A percentile compares a stretch with the other conserved stretches of the same genome.
These are phyloP conservation scores for Geotrichum histeridarum DNA, from an alignment of 1,139 yeast species.

Conservation along the genomic window DNA sequence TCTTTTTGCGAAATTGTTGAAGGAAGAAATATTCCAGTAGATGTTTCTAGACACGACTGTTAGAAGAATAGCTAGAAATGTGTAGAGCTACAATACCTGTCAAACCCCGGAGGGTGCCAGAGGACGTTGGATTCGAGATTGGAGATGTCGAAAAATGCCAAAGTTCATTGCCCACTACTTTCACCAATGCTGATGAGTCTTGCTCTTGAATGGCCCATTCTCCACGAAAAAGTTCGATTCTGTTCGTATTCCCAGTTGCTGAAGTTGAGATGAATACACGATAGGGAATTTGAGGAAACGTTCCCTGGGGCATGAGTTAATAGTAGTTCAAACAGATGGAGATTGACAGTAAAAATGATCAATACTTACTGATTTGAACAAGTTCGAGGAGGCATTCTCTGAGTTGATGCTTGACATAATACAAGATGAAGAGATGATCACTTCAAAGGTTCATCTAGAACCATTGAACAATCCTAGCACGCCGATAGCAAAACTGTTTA, in stretches of 20 bases:
- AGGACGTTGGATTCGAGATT: constrained; percentile 34
- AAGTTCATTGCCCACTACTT: constrained; percentile 56
- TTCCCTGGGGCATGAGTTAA: constrained; percentile 24
- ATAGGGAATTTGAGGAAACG: constrained; percentile 31
- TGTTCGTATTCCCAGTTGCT: constrained; percentile 27
- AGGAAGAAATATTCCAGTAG: constrained; percentile 38
- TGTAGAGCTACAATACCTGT: constrained; percentile 9
- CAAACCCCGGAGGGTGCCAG: constrained; percentile 16
- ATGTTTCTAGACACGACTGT: constrained; percentile 28
- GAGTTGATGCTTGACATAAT: constrained; percentile 17
- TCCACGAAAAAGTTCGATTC: constrained; percentile 49
- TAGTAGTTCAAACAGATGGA: too few species aligned
- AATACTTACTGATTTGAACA: constrained; percentile 29
- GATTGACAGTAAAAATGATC: neutral
- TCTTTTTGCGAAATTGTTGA: constrained; percentile 37
- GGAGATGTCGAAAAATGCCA: constrained; percentile 51
- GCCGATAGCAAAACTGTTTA: neutral
- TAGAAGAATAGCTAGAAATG: neutral
- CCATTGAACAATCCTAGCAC: constrained; percentile 1
- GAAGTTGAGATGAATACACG: constrained; percentile 38
- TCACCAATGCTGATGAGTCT: constrained; percentile 50
- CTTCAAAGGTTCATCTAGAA: constrained; percentile 6
- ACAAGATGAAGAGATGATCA: neutral
- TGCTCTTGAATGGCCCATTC: constrained; percentile 53
- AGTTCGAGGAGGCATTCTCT: constrained; percentile 30